Evolutionary conservation across 805 yeast genomes (phyloP).

Genomic region (Ogataea sp.): DNA sequence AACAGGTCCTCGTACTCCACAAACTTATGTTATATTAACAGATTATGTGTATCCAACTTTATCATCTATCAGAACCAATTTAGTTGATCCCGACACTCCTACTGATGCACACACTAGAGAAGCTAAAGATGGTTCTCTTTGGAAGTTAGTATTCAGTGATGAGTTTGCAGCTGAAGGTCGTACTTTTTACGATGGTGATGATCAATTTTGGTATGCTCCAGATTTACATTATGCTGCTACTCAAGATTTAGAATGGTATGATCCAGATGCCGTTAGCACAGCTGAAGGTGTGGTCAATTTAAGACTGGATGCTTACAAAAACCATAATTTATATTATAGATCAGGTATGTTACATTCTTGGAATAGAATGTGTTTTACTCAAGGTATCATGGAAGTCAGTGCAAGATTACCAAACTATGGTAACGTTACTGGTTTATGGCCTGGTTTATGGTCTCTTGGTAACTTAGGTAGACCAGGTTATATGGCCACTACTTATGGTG

Average conservation of each 20-base stretch:
- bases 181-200: conserved; percentile 74
- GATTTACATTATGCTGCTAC: conserved; percentile 76
- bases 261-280: conserved; percentile 72
- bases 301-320: conserved; percentile 63
- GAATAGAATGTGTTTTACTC: conserved; percentile 77
- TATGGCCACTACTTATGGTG: conserved; percentile 70
- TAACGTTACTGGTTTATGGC: conserved; percentile 72
- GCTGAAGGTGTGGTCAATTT: conserved; percentile 54
- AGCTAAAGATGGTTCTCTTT: conserved; percentile 45
- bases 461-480: conserved; percentile 81
- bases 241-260: conserved; percentile 79
- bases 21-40: conserved; percentile 38
- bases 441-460: conserved; percentile 85
- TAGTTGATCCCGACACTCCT: conserved; percentile 63
- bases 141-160: conserved; percentile 73
- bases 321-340: conserved; percentile 65
- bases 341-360: conserved; percentile 86
- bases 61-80: conserved; percentile 41
- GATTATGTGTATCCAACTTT: conserved; percentile 50
- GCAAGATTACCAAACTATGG: conserved; percentile 70
- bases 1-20: conserved; percentile 1
- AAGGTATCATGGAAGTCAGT: conserved; percentile 63
- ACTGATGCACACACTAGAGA: conserved; percentile 33
- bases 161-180: conserved; percentile 79
- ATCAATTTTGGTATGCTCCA: conserved; percentile 74